phyloP scores from a whole-genome alignment of 257 asterid genomes.

The Salvia miltiorrhiza region DNA sequence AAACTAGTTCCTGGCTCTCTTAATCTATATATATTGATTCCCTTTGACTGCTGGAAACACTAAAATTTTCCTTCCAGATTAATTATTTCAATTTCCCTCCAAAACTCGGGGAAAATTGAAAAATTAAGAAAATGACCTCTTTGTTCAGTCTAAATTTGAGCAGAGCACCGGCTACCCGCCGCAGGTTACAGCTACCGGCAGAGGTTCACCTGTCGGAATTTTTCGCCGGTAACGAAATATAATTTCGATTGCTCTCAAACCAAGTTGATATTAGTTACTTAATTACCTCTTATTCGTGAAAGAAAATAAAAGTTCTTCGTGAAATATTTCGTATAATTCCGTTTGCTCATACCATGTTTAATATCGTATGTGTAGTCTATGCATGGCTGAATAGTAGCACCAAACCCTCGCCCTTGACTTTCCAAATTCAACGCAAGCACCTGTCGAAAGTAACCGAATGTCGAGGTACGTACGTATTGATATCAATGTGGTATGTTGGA shows the following conservation, averaged over 20 bases:
- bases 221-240: background rate
- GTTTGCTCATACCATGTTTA: too few species aligned
- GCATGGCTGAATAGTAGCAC: background rate
- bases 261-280: too few species aligned
- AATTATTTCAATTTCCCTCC: background rate
- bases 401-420: background rate
- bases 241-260: background rate
- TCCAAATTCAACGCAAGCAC: background rate
- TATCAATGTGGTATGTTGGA: too few species aligned
- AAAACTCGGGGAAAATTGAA: background rate
- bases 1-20: too few species aligned
- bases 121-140: background rate
- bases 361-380: background rate
- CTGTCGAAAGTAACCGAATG: background rate
- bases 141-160: background rate
- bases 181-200: background rate
- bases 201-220: background rate
- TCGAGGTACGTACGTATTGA: constrained; percentile 1
- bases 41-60: background rate
- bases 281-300: too few species aligned
- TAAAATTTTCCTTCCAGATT: background rate
- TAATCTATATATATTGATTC: background rate
- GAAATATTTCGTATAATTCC: background rate
- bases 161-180: background rate
- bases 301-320: too few species aligned